Percentiles rank a stretch among this genome's conserved stretches.
phyloP scores from a whole-genome alignment of 2,329 filamentous ascomycete species.

The Curvularia spicifera region DNA sequence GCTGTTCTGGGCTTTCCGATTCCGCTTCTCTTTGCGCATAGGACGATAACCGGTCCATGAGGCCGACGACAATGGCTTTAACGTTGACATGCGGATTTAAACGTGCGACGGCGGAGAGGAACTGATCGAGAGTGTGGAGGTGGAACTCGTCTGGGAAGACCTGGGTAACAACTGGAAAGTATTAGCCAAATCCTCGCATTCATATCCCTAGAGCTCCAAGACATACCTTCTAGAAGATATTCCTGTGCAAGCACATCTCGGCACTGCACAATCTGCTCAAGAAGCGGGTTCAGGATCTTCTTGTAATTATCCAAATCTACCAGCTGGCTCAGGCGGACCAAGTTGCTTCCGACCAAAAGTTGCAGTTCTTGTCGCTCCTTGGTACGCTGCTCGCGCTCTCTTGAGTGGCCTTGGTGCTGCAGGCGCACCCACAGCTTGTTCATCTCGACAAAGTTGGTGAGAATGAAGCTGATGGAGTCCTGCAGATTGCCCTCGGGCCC shows the following conservation, averaged over 20 bases:
- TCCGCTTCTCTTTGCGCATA: constrained; percentile 91
- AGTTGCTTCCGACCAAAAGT: constrained; percentile 92
- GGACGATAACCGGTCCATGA: constrained; percentile 94
- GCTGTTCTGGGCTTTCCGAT: constrained; percentile 71
- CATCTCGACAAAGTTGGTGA: constrained; percentile 99
- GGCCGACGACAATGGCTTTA: constrained; percentile 95
- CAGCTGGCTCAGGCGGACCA: constrained; percentile 91
- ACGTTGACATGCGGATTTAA: constrained; percentile 97
- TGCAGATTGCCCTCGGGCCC: constrained; percentile 94
- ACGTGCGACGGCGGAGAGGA: constrained; percentile 89
- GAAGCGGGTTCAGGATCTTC: constrained; percentile 82
- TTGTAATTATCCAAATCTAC: constrained; percentile 96
- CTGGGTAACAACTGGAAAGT: constrained; percentile 83
- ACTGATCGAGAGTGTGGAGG: constrained; percentile 92
- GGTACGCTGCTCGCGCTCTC: constrained; percentile 90
- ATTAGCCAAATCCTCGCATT: constrained; percentile 27
- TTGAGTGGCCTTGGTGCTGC: constrained; percentile 95
- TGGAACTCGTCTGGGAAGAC: constrained; percentile 99
- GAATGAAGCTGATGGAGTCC: constrained; percentile 96
- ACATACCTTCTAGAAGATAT: constrained; percentile 81
- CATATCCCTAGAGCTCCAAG: not conserved
- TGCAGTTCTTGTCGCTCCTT: constrained; percentile 96
- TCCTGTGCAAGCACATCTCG: constrained; percentile 96
- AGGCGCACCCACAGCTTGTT: constrained; percentile 99
- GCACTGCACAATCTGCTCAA: constrained; percentile 98